Percentiles rank a stretch among this genome's conserved stretches.
Conservation (phyloP, 768 basidiomycete genomes). For the Sporobolomyces phaffii region DNA sequence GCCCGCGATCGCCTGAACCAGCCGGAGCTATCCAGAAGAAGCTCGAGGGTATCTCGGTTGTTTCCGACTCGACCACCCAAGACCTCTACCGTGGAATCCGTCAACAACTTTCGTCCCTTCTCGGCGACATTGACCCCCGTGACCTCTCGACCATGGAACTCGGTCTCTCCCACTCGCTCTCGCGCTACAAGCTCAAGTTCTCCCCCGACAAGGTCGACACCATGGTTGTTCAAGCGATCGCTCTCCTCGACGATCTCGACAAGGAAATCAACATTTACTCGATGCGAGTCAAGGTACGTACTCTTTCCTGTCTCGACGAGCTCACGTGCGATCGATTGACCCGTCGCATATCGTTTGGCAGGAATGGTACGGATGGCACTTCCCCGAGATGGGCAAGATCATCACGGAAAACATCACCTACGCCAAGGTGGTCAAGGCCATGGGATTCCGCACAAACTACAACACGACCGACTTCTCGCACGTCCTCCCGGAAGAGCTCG, state of each 20-base stretch:
- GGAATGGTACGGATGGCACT: slow-evolving; percentile 99
- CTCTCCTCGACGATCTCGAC: slow-evolving; percentile 95
- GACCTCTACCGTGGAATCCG: slow-evolving; percentile 97
- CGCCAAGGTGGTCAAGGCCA: slow-evolving; percentile 81
- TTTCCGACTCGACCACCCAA: slow-evolving; percentile 55
- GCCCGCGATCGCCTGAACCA: no score
- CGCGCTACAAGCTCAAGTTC: slow-evolving; percentile 97
- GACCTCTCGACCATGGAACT: slow-evolving; percentile 86
- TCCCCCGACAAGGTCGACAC: slow-evolving; percentile 99
- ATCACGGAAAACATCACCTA: slow-evolving; percentile 95
- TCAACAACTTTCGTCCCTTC: slow-evolving; percentile 71
- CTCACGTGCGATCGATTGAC: slow-evolving; percentile 7
- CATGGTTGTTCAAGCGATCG: slow-evolving; percentile 98
- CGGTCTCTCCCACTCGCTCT: slow-evolving; percentile 93
- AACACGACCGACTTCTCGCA: slow-evolving; percentile 74
- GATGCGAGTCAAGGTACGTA: slow-evolving; percentile 89
- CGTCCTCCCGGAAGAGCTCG: slow-evolving; percentile 94
- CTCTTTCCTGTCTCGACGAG: not conserved
- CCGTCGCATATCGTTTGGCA: slow-evolving; percentile 48
- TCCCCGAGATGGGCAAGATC: slow-evolving; percentile 99
- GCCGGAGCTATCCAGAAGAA: slow-evolving; percentile 72
- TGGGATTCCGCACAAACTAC: slow-evolving; percentile 97
- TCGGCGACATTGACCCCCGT: slow-evolving; percentile 85
- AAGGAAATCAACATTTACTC: slow-evolving; percentile 99
- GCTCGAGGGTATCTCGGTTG: slow-evolving; percentile 75